phyloP scores from a whole-genome alignment of 352 stramenopile genomes.

The Phytophthora fragariae region DNA sequence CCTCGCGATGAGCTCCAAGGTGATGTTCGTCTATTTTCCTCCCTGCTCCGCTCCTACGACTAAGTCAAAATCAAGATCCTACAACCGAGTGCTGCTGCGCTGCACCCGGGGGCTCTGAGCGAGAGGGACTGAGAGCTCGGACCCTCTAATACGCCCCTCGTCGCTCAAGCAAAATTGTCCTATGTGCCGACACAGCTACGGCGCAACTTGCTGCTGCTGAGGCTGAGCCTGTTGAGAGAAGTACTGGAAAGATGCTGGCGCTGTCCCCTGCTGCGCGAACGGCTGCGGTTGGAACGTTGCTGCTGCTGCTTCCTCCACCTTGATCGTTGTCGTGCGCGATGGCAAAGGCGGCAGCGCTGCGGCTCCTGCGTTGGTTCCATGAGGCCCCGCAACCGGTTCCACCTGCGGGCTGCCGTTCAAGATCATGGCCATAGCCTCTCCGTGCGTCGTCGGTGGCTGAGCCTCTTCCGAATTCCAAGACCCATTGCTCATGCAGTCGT shows the following conservation, averaged over 20 bases:
- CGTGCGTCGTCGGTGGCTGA: conserved; percentile 32
- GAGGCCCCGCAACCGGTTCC: conserved; percentile 27
- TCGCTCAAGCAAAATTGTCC: conserved; percentile 24
- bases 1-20: conserved; percentile 21
- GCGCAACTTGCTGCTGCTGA: conserved; percentile 22
- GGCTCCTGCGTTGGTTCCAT: conserved; percentile 14
- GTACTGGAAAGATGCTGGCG: conserved; percentile 27
- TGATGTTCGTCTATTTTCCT: conserved; percentile 42
- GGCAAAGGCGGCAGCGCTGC: conserved; percentile 23
- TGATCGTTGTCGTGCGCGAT: conserved; percentile 12
- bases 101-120: conserved; percentile 1
- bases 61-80: conserved; percentile 36
- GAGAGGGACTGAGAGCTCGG: conserved; percentile 16
- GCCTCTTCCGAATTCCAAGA: conserved; percentile 49
- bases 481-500: conserved; percentile 43
- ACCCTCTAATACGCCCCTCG: conserved; percentile 12
- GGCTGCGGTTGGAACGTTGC: conserved; percentile 14
- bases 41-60: conserved; percentile 19
- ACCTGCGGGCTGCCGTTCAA: conserved; percentile 71
- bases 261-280: conserved; percentile 23
- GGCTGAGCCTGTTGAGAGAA: conserved; percentile 24
- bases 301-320: conserved; percentile 15
- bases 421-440: conserved; percentile 79
- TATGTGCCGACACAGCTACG: conserved; percentile 17
- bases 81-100: conserved; percentile 6